Evolutionary conservation across 306 rosid species (phyloP).

Genomic region (Prunus mongolica): DNA sequence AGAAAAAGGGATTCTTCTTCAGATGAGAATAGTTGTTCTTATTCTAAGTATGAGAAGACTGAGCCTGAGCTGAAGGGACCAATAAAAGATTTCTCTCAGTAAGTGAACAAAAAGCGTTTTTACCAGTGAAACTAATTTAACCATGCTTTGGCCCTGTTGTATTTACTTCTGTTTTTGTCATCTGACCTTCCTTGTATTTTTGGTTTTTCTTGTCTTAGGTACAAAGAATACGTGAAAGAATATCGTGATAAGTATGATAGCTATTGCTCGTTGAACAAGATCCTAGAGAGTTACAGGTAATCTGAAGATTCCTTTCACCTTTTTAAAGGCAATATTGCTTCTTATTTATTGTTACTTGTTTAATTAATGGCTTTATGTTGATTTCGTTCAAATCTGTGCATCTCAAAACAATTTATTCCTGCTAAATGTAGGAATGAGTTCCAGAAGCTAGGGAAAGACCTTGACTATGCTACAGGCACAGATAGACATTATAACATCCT

Average conservation of each 20-base stretch:
- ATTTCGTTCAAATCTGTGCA: conserved; percentile 12
- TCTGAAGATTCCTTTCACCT: conserved; percentile 4
- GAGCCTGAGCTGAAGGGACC: conserved; percentile 88
- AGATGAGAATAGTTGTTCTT: conserved; percentile 95
- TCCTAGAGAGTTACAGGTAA: conserved; percentile 76
- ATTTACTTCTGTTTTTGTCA: conserved; percentile 23
- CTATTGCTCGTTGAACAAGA: conserved; percentile 79
- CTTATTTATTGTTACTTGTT: conserved; percentile 6
- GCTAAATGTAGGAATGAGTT: conserved; percentile 57
- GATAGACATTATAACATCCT: conserved; percentile 48
- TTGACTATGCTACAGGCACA: conserved; percentile 51
- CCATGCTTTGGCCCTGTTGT: conserved; percentile 8
- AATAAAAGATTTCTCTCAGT: conserved; percentile 73
- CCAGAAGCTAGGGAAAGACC: conserved; percentile 61
- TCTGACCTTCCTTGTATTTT: conserved; percentile 16
- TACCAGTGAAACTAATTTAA: not conserved
- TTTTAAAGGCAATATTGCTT: conserved; percentile 1
- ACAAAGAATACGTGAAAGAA: conserved; percentile 85
- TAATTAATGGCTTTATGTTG: conserved; percentile 11
- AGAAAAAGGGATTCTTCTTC: conserved; percentile 95
- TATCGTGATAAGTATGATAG: conserved; percentile 79
- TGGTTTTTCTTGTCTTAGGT: conserved; percentile 40
- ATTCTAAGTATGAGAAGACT: conserved; percentile 84
- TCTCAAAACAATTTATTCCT: conserved; percentile 8
- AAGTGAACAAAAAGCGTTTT: conserved; percentile 35